phyloP scores from a whole-genome alignment of 768 basidiomycete species.

The Mycena crocata region DNA sequence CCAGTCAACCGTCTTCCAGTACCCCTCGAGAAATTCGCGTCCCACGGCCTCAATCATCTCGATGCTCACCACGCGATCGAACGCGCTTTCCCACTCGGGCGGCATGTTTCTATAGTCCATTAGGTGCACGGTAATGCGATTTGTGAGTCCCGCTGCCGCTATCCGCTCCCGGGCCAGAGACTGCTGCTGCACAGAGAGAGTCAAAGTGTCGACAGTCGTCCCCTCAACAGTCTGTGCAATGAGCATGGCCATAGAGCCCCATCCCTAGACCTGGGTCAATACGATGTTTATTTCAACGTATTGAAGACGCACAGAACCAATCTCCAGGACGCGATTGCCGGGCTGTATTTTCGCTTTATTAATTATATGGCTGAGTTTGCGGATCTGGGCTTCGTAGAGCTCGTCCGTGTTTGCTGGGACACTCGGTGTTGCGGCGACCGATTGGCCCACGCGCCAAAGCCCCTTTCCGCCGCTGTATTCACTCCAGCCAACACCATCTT shows the following conservation, averaged over 20 bases:
- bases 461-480: slow-evolving; percentile 53
- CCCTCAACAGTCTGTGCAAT: slow-evolving; percentile 65
- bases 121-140: slow-evolving; percentile 72
- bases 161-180: slow-evolving; percentile 67
- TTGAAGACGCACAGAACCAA: slow-evolving; percentile 58
- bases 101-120: slow-evolving; percentile 82
- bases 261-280: slow-evolving; percentile 61
- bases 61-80: slow-evolving; percentile 78
- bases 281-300: background rate
- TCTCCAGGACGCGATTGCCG: slow-evolving; percentile 72
- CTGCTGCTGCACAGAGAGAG: slow-evolving; percentile 76
- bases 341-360: slow-evolving; percentile 69
- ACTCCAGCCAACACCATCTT: slow-evolving; percentile 40
- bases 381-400: slow-evolving; percentile 64
- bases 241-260: slow-evolving; percentile 78
- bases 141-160: slow-evolving; percentile 59
- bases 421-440: slow-evolving; percentile 13
- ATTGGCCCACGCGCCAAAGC: slow-evolving; percentile 41
- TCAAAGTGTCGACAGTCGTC: slow-evolving; percentile 77
- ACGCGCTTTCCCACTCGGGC: slow-evolving; percentile 68
- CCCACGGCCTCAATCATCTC: slow-evolving; percentile 87
- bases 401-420: slow-evolving; percentile 36
- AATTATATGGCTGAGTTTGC: slow-evolving; percentile 75
- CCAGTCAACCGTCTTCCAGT: slow-evolving; percentile 75
- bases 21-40: slow-evolving; percentile 70